Evolutionary conservation across 768 basidiomycete species (phyloP).

Genomic region (Gyrodon lividus): DNA sequence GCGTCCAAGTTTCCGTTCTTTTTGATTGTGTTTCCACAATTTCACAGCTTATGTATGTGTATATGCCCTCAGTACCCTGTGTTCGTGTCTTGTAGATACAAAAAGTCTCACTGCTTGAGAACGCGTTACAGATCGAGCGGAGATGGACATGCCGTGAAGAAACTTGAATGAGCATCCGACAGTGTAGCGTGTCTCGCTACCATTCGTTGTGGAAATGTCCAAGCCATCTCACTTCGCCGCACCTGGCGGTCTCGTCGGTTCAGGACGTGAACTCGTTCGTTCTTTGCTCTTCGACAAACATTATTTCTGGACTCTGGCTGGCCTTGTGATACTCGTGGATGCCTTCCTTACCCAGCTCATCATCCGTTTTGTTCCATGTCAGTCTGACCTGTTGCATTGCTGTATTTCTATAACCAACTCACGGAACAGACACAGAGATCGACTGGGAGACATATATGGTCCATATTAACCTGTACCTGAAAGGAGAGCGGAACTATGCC

Average conservation of each 20-base stretch:
- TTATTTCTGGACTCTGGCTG: slow-evolving; percentile 69
- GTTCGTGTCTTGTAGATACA: not conserved
- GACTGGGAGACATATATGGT: slow-evolving; percentile 97
- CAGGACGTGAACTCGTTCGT: slow-evolving; percentile 6
- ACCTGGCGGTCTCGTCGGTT: not conserved
- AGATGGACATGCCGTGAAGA: too few species aligned
- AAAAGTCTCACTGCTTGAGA: not conserved
- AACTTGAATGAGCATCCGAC: too few species aligned
- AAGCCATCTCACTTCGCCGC: not conserved
- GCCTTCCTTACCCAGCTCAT: slow-evolving; percentile 75
- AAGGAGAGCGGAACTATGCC: slow-evolving; percentile 82
- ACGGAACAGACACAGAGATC: slow-evolving; percentile 86
- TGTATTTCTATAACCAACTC: slow-evolving; percentile 14
- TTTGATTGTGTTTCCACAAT: slow-evolving; percentile 16
- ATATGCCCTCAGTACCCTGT: not conserved
- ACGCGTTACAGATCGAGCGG: too few species aligned
- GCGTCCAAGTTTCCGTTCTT: not conserved
- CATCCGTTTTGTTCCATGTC: slow-evolving; percentile 81
- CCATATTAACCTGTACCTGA: slow-evolving; percentile 74
- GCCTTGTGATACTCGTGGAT: slow-evolving; percentile 71
- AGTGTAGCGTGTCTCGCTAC: too few species aligned
- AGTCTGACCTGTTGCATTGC: slow-evolving; percentile 30
- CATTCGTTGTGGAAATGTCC: not conserved
- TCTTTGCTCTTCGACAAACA: slow-evolving; percentile 45
- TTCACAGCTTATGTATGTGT: slow-evolving; percentile 18